phyloP scores from a whole-genome alignment of 108 stramenopile genomes.

The Cylindrotheca fusiformis region DNA sequence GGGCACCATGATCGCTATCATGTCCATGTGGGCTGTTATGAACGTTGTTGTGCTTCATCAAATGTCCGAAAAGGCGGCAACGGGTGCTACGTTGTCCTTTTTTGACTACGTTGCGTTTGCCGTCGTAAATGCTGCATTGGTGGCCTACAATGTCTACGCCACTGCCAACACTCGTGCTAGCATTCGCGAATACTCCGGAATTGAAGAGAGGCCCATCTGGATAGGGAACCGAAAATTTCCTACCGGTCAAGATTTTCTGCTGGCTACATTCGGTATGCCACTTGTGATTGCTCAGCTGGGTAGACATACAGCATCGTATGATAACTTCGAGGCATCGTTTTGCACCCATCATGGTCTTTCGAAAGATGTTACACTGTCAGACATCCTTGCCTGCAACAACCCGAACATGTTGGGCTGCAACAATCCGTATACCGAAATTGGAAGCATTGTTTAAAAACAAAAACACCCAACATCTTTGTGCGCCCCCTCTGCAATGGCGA shows the following conservation, averaged over 20 bases:
- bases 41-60: slow-evolving; percentile 50
- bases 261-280: slow-evolving; percentile 64
- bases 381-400: neutral
- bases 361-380: neutral
- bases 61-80: slow-evolving; percentile 37
- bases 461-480: no score
- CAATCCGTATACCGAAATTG: neutral
- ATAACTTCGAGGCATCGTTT: slow-evolving; percentile 34
- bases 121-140: slow-evolving; percentile 41
- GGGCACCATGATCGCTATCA: slow-evolving; percentile 51
- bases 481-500: no score
- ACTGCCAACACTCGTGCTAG: slow-evolving; percentile 51
- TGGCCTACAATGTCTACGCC: slow-evolving; percentile 51
- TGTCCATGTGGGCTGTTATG: slow-evolving; percentile 60
- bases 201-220: slow-evolving; percentile 35
- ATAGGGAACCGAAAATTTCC: neutral
- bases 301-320: slow-evolving; percentile 75
- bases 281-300: slow-evolving; percentile 75
- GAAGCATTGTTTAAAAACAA: neutral
- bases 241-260: slow-evolving; percentile 38
- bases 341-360: slow-evolving; percentile 42
- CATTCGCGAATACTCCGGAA: slow-evolving; percentile 62
- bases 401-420: neutral
- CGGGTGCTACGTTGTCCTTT: slow-evolving; percentile 27
- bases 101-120: slow-evolving; percentile 42